Base-by-base conservation (phyloP, 352 stramenopile genomes). In the Phytophthora podocarpi region DNA sequence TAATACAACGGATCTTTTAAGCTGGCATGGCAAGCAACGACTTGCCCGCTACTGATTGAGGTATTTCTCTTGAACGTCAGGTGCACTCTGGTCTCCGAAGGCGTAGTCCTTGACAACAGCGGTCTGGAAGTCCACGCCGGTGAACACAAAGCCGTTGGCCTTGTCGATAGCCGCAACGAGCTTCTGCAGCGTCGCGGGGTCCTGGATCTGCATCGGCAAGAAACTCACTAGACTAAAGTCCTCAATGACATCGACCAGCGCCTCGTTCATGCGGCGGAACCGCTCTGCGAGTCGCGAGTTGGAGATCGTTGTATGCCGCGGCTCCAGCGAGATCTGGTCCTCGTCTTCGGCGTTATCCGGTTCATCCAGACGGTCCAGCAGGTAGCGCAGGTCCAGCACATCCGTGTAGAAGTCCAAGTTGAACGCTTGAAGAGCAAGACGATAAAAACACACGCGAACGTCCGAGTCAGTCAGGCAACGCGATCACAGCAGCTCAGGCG, bases 341-440 rank as follows among this genome's bases (percentile, higher is more conserved):
- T 80, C 66, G 32, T 81, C 66, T 13, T 82, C 64, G 12, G 78
- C 65, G 12, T 81, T 71, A 45, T 85, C 82, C 20, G 74, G 74
- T n/a, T 88, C 78, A 54, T 95, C 84, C 15, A 95, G 64, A 15
- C 82, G 83, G 56, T 95, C 82, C 28, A 95, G 69, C 9, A 95
- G 66, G 36, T 91, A 93, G 48, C 86, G 81, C 40, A 95, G 54
- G 34, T 95, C 86, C n/a, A 93, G 59, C 9, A 95, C 84, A 35
- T 95, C 86, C 34, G 86, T 95, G 67, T 95, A 95, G 54, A 93
- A 95, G 58, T 95, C 86, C 55, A 95, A 78, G 57, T 91, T 95
- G 68, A 93, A 95, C 1, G 86, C 82, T 86, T 43, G 10, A 42
- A 32, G 16, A 61, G n/a, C n/a, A n/a, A n/a, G n/a, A n/a, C n/a